These are phyloP conservation scores for Naumovozyma dairenensis DNA, from an alignment of 805 yeast genomes.

Conservation along the genomic window DNA sequence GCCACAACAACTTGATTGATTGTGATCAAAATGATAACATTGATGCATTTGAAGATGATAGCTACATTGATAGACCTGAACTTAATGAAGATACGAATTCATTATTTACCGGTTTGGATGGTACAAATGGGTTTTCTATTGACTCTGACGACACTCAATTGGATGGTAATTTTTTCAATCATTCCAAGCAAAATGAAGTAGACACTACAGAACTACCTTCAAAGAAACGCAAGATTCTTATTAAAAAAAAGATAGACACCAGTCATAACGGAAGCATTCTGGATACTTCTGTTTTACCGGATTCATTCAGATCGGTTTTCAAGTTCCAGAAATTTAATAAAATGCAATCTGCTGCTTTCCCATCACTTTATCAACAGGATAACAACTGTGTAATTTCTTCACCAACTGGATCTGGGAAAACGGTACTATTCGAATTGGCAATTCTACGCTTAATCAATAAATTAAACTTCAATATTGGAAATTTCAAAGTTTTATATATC, in stretches of 20 bases:
- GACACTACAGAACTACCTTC: neutral
- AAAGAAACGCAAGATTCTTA: neutral
- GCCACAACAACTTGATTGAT: slow-evolving; percentile 20
- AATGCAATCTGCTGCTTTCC: slow-evolving; percentile 43
- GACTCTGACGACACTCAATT: slow-evolving; percentile 11
- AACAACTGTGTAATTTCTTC: slow-evolving; percentile 41
- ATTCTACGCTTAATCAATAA: slow-evolving; percentile 31
- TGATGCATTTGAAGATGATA: slow-evolving; percentile 1
- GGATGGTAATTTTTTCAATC: slow-evolving; percentile 1
- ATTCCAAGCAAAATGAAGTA: neutral
- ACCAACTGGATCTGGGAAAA: slow-evolving; percentile 55
- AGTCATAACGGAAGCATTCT: neutral
- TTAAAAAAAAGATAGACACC: neutral
- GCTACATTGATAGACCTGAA: neutral
- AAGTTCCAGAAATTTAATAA: slow-evolving; percentile 29
- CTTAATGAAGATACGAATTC: slow-evolving; percentile 4
- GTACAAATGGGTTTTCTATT: slow-evolving; percentile 3
- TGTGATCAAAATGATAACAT: slow-evolving; percentile 8
- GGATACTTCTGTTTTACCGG: slow-evolving; percentile 26
- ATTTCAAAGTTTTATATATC: slow-evolving; percentile 34
- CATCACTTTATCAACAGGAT: slow-evolving; percentile 27
- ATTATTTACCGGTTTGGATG: slow-evolving; percentile 1
- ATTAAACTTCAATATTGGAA: slow-evolving; percentile 5
- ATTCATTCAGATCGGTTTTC: slow-evolving; percentile 24
- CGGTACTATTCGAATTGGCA: slow-evolving; percentile 45